A percentile compares a stretch with the other conserved stretches of the same genome.
Evolutionary conservation across 805 yeast species (phyloP).

Genomic region (Wickerhamiella alocasiicola): DNA sequence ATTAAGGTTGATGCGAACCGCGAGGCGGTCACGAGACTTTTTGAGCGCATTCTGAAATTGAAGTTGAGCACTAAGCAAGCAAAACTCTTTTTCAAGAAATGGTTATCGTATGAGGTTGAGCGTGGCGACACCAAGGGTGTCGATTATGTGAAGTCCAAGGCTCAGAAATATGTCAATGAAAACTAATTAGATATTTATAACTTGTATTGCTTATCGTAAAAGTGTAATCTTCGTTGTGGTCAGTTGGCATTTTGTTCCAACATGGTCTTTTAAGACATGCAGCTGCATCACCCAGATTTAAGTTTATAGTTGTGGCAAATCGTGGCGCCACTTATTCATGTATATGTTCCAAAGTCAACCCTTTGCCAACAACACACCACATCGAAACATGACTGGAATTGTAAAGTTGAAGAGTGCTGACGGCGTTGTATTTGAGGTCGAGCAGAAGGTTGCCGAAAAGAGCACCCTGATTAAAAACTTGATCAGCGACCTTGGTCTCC

Average conservation of each 20-base stretch:
- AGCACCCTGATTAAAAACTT: constrained; percentile 76
- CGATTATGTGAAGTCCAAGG: constrained; percentile 83
- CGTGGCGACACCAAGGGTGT: constrained; percentile 53
- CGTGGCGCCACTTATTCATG: no score
- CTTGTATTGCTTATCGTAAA: no score
- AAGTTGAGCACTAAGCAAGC: constrained; percentile 80
- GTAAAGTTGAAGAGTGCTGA: constrained; percentile 15
- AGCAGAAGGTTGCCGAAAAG: constrained; percentile 66
- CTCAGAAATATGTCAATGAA: constrained; percentile 55
- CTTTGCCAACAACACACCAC: no score
- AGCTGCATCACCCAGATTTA: no score
- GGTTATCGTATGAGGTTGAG: constrained; percentile 72
- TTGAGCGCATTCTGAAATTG: constrained; percentile 59
- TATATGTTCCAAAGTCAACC: no score
- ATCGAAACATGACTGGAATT: background rate
- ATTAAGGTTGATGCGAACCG: constrained; percentile 50
- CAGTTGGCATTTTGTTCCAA: no score
- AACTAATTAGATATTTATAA: constrained; percentile 5
- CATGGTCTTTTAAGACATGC: no score
- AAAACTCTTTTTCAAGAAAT: constrained; percentile 84
- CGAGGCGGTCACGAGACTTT: constrained; percentile 58
- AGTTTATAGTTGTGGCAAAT: no score
- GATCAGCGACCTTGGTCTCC: constrained; percentile 59
- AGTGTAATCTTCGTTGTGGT: no score
- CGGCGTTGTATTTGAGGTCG: constrained; percentile 21